Percentiles rank a stretch among this genome's conserved stretches.
These are phyloP conservation scores for Xerocomus brunneocitrinus DNA, from an alignment of 768 basidiomycete species.

Conservation along the genomic window DNA sequence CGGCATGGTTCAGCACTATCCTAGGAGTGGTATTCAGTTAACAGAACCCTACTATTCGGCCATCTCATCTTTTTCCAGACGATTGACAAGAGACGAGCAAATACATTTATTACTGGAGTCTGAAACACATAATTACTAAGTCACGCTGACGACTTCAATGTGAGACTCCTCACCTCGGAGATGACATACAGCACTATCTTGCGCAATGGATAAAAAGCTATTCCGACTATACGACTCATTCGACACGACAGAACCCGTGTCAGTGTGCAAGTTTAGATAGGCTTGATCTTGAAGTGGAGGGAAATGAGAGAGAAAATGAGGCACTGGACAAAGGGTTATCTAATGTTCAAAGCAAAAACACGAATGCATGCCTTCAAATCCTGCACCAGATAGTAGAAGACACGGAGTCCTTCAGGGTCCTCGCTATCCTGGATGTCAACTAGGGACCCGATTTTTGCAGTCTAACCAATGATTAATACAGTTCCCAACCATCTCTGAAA, in stretches of 20 bases:
- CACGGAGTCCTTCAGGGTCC: conserved; percentile 94
- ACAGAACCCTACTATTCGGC: conserved; percentile 2
- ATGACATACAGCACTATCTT: conserved; percentile 24
- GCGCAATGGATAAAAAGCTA: conserved; percentile 12
- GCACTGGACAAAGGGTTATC: conserved; percentile 51
- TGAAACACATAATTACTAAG: conserved; percentile 7
- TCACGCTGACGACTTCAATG: not conserved
- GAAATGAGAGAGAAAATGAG: conserved; percentile 97
- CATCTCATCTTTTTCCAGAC: not conserved
- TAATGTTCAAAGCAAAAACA: not conserved
- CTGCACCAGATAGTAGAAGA: conserved; percentile 98
- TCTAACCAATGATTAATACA: conserved; percentile 45
- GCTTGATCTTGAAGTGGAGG: conserved; percentile 99
- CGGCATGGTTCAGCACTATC: not conserved
- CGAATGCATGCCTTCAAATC: conserved; percentile 74
- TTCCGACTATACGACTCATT: conserved; percentile 9
- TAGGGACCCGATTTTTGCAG: conserved; percentile 95
- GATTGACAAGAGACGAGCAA: conserved; percentile 2
- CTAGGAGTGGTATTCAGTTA: not conserved
- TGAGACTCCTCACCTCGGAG: conserved; percentile 14
- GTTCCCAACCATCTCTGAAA: not conserved
- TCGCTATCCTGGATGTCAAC: conserved; percentile 97
- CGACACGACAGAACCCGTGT: not conserved
- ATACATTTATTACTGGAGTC: conserved; percentile 9
- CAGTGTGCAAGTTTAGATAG: conserved; percentile 52